These are phyloP conservation scores for Yamadazyma siamensis DNA, from an alignment of 1,139 yeast genomes.

Conservation along the genomic window DNA sequence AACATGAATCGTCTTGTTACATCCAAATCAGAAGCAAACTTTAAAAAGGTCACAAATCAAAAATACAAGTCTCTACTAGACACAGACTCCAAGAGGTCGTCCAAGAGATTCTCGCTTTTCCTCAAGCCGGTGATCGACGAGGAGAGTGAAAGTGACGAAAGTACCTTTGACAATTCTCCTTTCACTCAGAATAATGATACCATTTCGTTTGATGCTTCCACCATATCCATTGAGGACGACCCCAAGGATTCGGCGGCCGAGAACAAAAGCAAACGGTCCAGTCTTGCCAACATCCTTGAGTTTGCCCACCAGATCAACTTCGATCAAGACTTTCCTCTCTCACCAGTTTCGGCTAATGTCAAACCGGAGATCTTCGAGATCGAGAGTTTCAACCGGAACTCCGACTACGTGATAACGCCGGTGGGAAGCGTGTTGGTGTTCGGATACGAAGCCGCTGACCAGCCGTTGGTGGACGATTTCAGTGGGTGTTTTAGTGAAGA, in stretches of 20 bases:
- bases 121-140: constrained; percentile 2
- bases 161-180: constrained; percentile 9
- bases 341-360: background rate
- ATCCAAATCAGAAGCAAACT: background rate
- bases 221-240: constrained; percentile 4
- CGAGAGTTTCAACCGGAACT: constrained; percentile 6
- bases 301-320: constrained; percentile 13
- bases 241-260: constrained; percentile 4
- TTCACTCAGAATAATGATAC: constrained; percentile 9
- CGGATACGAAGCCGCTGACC: too few species aligned
- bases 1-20: too few species aligned
- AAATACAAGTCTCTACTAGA: constrained; percentile 3
- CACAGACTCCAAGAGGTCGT: constrained; percentile 7
- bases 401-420: constrained; percentile 8
- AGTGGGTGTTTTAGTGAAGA: too few species aligned
- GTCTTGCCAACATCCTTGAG: constrained; percentile 12
- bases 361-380: constrained; percentile 1
- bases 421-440: constrained; percentile 8
- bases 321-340: constrained; percentile 4
- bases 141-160: constrained; percentile 7
- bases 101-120: constrained; percentile 7
- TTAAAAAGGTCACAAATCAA: constrained; percentile 1
- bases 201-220: constrained; percentile 3
- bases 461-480: too few species aligned
- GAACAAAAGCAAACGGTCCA: constrained; percentile 8